These are phyloP conservation scores for Colletotrichum sp. DNA, from an alignment of 2,329 filamentous ascomycete genomes.

Conservation along the genomic window DNA sequence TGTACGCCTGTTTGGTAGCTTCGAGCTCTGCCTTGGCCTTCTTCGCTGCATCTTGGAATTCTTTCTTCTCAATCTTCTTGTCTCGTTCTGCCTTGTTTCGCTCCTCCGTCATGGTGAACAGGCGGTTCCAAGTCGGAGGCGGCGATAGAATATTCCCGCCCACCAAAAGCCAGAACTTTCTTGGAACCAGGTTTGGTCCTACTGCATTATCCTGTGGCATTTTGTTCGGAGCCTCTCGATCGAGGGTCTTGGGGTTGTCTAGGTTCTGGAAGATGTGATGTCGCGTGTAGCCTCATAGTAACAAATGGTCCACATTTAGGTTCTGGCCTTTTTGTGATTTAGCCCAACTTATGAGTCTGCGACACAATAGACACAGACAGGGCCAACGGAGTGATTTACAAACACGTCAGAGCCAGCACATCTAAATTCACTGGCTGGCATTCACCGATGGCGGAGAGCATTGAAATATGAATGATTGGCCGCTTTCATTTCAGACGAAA, in stretches of 20 bases:
- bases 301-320: background rate
- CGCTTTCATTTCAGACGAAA: background rate
- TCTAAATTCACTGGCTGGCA: background rate
- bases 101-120: background rate
- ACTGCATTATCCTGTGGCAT: background rate
- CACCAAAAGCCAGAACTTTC: conserved; percentile 1
- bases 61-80: background rate
- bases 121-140: conserved; percentile 2
- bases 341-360: background rate
- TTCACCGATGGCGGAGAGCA: background rate
- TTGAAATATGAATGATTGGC: background rate
- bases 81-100: background rate
- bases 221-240: background rate
- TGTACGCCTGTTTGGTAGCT: background rate
- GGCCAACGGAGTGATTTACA: background rate
- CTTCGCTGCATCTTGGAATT: background rate
- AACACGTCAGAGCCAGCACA: background rate
- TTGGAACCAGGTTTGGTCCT: background rate
- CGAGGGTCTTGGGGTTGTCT: background rate
- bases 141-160: conserved; percentile 2
- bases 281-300: background rate
- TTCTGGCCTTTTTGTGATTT: background rate
- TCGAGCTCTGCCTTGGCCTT: conserved; percentile 2
- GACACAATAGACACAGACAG: background rate
- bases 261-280: background rate